A percentile compares a stretch with the other conserved stretches of the same genome.
phyloP scores from a whole-genome alignment of 805 yeast species.

The Kodamaea sagamina region DNA sequence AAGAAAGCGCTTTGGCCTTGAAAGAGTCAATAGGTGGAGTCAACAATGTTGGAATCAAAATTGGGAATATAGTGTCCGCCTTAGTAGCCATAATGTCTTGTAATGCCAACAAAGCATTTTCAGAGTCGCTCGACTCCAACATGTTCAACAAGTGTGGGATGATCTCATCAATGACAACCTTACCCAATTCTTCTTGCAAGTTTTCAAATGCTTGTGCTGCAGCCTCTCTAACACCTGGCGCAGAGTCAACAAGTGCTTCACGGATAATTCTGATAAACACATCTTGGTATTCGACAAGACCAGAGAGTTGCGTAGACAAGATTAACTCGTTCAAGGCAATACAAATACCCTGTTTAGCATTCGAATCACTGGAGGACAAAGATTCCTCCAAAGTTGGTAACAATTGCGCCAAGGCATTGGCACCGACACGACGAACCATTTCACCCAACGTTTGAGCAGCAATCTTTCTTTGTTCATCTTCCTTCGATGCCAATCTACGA shows the following conservation, averaged over 20 bases:
- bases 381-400: conserved; percentile 81
- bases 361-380: conserved; percentile 55
- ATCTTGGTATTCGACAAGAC: conserved; percentile 63
- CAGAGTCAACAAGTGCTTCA: conserved; percentile 73
- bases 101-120: conserved; percentile 80
- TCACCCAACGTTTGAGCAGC: conserved; percentile 96
- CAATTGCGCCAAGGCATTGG: conserved; percentile 78
- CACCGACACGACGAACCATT: conserved; percentile 89
- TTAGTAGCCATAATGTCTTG: conserved; percentile 90
- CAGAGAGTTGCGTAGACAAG: conserved; percentile 65
- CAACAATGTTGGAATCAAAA: conserved; percentile 81
- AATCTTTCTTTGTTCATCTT: conserved; percentile 74
- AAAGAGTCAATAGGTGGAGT: conserved; percentile 77
- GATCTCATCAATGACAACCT: conserved; percentile 82
- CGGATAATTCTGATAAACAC: conserved; percentile 74
- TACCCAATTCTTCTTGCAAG: conserved; percentile 79
- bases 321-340: conserved; percentile 87
- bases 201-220: conserved; percentile 92
- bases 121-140: conserved; percentile 57
- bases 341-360: conserved; percentile 96
- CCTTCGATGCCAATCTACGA: conserved; percentile 78
- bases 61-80: conserved; percentile 91
- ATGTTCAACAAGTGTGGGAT: conserved; percentile 77
- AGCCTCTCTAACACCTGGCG: conserved; percentile 76
- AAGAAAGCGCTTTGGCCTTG: conserved; percentile 85